Percentiles rank a stretch among this genome's conserved stretches.
Conservation (phyloP, 805 yeast genomes). For the Tetrapisispora nanseiensis region DNA sequence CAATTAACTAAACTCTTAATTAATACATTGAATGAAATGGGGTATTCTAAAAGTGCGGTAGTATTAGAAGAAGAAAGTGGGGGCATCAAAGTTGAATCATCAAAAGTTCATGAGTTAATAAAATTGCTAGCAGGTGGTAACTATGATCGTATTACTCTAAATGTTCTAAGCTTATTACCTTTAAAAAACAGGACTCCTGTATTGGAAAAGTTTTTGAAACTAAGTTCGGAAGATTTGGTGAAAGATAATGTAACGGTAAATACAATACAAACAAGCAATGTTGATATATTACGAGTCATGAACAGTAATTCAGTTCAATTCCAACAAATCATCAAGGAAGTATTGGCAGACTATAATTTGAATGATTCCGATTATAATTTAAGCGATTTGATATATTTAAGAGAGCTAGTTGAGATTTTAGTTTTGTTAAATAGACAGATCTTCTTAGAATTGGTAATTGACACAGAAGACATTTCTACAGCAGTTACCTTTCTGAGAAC, state of each 20-base stretch:
- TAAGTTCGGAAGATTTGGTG: not conserved
- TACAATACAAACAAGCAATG: not conserved
- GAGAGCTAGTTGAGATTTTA: constrained; percentile 17
- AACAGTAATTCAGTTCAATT: not conserved
- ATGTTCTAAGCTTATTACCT: constrained; percentile 25
- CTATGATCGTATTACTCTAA: constrained; percentile 28
- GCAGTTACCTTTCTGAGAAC: constrained; percentile 21
- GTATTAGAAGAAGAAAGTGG: constrained; percentile 35
- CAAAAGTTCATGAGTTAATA: constrained; percentile 34
- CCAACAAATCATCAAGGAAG: not conserved
- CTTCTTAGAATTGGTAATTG: constrained; percentile 21
- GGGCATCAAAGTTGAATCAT: constrained; percentile 33
- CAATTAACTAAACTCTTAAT: constrained; percentile 41
- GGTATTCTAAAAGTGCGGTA: constrained; percentile 34
- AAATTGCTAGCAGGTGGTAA: constrained; percentile 33
- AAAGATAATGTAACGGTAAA: not conserved
- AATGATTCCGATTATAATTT: not conserved
- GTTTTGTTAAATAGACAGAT: constrained; percentile 21
- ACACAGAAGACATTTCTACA: constrained; percentile 10
- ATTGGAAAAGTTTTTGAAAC: not conserved
- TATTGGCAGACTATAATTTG: not conserved
- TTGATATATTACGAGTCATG: not conserved
- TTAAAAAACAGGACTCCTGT: constrained; percentile 16
- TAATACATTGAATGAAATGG: constrained; percentile 42
- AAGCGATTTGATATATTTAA: constrained; percentile 1